Evolutionary conservation across 1,139 yeast species (phyloP), one percentile per base, ranked within the genome.

Genomic region (Blastobotrys proliferans): DNA sequence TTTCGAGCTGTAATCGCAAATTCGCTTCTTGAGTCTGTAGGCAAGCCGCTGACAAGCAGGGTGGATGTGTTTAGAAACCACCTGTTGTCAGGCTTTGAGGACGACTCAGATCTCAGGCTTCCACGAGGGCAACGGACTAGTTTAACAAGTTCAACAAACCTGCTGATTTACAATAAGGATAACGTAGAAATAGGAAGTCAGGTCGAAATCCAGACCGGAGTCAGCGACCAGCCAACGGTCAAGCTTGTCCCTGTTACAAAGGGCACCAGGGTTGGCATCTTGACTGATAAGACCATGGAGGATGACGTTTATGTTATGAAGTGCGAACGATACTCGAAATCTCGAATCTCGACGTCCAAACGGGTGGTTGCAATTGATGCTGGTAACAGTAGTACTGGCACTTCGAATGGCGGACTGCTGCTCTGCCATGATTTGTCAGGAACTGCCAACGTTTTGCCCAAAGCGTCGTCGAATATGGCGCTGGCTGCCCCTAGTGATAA

Each of bases 1-100:
- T 67, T 90, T 29, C 74, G 98, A 44, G 70, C 74, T 33, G 76
- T 73, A 6, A 52, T 92, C 2, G 83, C 85, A n/a, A 68, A 70
- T 37, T 67, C 80, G 0, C 58, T 94, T 22, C 69, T 83, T 13
- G 74, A 77, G 2, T 83, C 85, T 54, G 56, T 57, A 13, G 54
- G 58, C 0, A 67, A 66, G 38, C 56, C 75, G 0, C 64, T 85
- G 36, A 52, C 61, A 0, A 63, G 69, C 28, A 70, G 96, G 58
- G 79, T 88, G 83, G 50, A 61, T 1, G 61, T 75, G 0, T 76
- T 85, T 52, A 68, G 77, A 46, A 62, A 63, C 31, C 55, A 64
- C 36, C 69, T 83, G 11, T 63, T 83, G 19, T 53, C 63, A 13
- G 64, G 66, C 2, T 51, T 30, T n/a, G 34, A 30, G 13, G 13